These are phyloP conservation scores for Trichoderma sp. DNA, from an alignment of 2,329 filamentous ascomycete genomes.

Conservation along the genomic window DNA sequence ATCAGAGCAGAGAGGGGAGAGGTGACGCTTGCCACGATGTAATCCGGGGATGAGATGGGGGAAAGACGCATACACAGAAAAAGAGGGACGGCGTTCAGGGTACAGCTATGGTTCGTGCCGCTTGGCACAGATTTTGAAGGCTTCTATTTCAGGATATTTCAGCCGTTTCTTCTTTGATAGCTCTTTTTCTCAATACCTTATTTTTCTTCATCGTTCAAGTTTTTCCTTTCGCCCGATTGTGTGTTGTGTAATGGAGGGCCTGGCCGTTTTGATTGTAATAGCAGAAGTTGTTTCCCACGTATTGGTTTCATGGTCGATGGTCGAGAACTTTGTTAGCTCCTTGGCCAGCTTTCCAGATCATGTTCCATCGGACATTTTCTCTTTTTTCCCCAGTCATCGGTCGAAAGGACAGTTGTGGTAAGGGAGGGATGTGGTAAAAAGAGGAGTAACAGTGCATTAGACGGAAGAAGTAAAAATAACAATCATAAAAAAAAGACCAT, in stretches of 20 bases:
- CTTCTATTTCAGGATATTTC: neutral
- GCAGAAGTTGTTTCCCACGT: neutral
- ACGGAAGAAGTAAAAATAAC: neutral
- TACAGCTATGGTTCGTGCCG: neutral
- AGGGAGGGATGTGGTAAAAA: neutral
- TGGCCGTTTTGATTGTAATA: neutral
- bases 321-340: neutral
- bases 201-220: neutral
- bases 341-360: neutral
- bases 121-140: slow-evolving; percentile 1
- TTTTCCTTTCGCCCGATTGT: neutral
- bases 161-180: slow-evolving; percentile 14
- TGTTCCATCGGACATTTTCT: neutral
- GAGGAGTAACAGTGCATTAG: neutral
- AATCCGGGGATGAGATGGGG: neutral
- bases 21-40: slow-evolving; percentile 13
- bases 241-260: neutral
- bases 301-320: neutral
- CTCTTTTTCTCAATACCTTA: neutral
- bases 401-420: neutral
- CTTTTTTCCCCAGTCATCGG: neutral
- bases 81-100: slow-evolving; percentile 18
- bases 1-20: neutral
- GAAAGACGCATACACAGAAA: slow-evolving; percentile 10
- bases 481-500: neutral